These are phyloP conservation scores for Circinella umbellata DNA, from an alignment of 371 early-diverging fungal genomes.

Conservation along the genomic window DNA sequence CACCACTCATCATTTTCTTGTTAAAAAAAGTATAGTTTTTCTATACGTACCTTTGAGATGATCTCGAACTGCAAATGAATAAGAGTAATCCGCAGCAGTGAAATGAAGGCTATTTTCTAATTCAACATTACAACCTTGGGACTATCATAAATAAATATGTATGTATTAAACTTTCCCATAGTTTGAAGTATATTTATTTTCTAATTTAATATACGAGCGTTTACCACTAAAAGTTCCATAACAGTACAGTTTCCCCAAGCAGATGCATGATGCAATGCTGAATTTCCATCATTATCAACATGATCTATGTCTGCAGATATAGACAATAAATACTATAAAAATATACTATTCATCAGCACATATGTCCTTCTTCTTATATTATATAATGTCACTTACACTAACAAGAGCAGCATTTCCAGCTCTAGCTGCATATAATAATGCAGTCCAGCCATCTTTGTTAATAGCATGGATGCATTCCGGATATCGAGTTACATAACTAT, in stretches of 20 bases:
- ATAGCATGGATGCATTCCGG: constrained; percentile 58
- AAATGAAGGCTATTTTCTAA: constrained; percentile 41
- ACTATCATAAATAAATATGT: constrained; percentile 21
- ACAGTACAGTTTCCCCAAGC: constrained; percentile 56
- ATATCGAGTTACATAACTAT: constrained; percentile 48
- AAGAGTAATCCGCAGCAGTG: constrained; percentile 53
- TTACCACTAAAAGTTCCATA: constrained; percentile 52
- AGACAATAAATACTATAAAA: constrained; percentile 43
- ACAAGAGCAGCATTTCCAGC: constrained; percentile 57
- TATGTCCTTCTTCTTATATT: too few relatives aligned
- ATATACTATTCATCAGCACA: too few relatives aligned
- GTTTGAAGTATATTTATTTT: not conserved
- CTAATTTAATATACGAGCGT: too few relatives aligned
- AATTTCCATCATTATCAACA: constrained; percentile 57
- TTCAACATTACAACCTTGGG: constrained; percentile 53
- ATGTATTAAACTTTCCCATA: not conserved
- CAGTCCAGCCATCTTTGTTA: constrained; percentile 52
- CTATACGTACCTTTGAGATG: constrained; percentile 39
- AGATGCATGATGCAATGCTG: constrained; percentile 55
- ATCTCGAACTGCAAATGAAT: constrained; percentile 43
- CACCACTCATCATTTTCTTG: too few relatives aligned
- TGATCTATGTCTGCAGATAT: constrained; percentile 58
- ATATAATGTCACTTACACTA: constrained; percentile 30
- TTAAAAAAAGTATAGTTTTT: not conserved
- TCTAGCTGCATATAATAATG: constrained; percentile 49